These are phyloP conservation scores for Alternaria sp. DNA, from an alignment of 2,329 filamentous ascomycete genomes.

Conservation along the genomic window DNA sequence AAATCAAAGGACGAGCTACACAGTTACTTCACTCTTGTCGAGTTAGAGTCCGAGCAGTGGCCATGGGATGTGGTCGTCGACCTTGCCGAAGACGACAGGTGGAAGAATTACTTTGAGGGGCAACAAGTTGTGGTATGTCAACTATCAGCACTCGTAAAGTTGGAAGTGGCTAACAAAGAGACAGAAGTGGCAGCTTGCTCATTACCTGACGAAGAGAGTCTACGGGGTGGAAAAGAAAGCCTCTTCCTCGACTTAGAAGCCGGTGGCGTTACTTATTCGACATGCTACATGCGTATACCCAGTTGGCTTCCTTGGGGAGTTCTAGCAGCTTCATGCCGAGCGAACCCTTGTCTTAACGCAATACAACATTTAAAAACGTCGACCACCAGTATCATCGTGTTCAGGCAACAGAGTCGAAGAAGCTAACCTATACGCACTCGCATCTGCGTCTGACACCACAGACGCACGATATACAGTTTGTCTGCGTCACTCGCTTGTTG, in stretches of 20 bases:
- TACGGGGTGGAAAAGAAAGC: neutral
- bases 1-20: conserved; percentile 18
- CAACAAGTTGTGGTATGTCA: conserved; percentile 21
- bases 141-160: neutral
- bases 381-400: neutral
- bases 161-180: conserved; percentile 3
- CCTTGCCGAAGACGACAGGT: conserved; percentile 19
- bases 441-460: conserved; percentile 36
- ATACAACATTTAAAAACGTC: neutral
- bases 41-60: conserved; percentile 27
- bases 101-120: conserved; percentile 24
- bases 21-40: conserved; percentile 21
- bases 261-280: neutral
- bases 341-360: neutral
- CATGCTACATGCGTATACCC: neutral
- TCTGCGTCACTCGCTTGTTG: conserved; percentile 25
- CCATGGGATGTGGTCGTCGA: conserved; percentile 29
- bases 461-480: conserved; percentile 30
- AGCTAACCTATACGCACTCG: conserved; percentile 11
- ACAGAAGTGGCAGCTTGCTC: conserved; percentile 27
- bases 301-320: neutral
- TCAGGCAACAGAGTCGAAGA: neutral
- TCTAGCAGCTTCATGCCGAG: neutral
- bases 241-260: neutral
- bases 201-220: conserved; percentile 17